Base-by-base conservation (phyloP, 1,284 basidiomycete species). In the Cutaneotrichosporon cyanovorans region DNA sequence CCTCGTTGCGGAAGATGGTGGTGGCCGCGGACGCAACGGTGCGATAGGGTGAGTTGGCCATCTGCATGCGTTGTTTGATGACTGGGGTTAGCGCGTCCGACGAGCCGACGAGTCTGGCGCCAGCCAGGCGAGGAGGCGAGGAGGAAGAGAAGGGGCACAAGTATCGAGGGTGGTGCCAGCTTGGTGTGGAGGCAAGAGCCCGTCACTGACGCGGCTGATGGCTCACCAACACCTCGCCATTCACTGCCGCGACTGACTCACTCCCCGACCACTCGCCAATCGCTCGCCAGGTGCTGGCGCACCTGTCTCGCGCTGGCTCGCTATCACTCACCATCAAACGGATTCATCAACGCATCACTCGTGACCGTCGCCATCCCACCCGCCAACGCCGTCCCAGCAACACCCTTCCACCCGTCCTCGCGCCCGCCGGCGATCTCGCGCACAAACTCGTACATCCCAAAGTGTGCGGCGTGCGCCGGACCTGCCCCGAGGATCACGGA, bases 41-140 rank as follows among this genome's bases (percentile, higher is more conserved):
- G 46, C 84, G 83, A 73, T 90, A 89, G 61, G 84, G 77, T 10
- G 92, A 97, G 65, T 87, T 81, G 71, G 90, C 88, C 49, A 98
- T 78, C 73, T 98, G 93, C 95, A 98, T 97, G 43, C 93, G 83
- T 76, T 98, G 93, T 75, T 98, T 98, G 75, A 98, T 89, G 57
- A 98, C 93, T 93, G 67, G 45, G 38, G 39, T 43, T 11, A 51
- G 40, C 25, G 20, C 14, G 0, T 8, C 19, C 2, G 4, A 11
- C 19, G 30, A 11, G 37, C 71, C 10, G 25, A 28, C 8, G 25
- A 12, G 25, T 7, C 8, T 7, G 25, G 25, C 8, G 25, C 7
- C 25, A 28, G 25, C 12, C 25, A 28, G 25, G 25, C 25, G 7
- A 28, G n/a, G 25, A 28, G 25, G 8, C 12, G 25, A 12, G 25